Percentiles rank a stretch among this genome's conserved stretches.
Evolutionary conservation across 2,329 filamentous ascomycete genomes (phyloP).

Genomic region (Pleurostoma richardsiae): DNA sequence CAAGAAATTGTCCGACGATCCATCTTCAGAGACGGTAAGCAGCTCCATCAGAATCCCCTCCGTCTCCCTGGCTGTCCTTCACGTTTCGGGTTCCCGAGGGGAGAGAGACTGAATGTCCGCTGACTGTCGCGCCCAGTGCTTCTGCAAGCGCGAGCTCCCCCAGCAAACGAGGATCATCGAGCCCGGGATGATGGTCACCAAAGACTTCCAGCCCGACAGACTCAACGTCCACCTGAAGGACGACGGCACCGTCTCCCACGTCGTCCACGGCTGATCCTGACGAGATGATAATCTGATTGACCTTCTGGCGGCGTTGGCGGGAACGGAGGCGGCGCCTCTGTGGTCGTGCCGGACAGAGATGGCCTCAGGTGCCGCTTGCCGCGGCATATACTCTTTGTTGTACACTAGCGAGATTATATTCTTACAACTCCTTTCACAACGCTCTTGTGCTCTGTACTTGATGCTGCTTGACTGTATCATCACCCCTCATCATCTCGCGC

Average conservation of each 20-base stretch:
- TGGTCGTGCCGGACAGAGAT: no score
- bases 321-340: no score
- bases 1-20: slow-evolving; percentile 52
- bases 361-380: no score
- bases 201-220: slow-evolving; percentile 47
- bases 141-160: slow-evolving; percentile 56
- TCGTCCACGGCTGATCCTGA: slow-evolving; percentile 44
- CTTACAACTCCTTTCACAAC: no score
- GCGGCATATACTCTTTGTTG: no score
- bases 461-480: neutral
- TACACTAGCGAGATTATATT: no score
- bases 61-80: neutral
- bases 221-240: slow-evolving; percentile 57
- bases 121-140: slow-evolving; percentile 37
- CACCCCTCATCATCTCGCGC: neutral
- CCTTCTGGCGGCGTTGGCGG: no score
- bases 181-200: slow-evolving; percentile 53
- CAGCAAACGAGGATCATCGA: slow-evolving; percentile 50
- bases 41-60: neutral
- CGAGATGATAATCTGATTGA: neutral
- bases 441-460: neutral
- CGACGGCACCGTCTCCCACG: slow-evolving; percentile 56
- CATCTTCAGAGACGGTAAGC: slow-evolving; percentile 48
- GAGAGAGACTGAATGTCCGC: neutral
- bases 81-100: neutral